These are phyloP conservation scores for Fusarium buxicola DNA, from an alignment of 2,329 filamentous ascomycete species.

Conservation along the genomic window DNA sequence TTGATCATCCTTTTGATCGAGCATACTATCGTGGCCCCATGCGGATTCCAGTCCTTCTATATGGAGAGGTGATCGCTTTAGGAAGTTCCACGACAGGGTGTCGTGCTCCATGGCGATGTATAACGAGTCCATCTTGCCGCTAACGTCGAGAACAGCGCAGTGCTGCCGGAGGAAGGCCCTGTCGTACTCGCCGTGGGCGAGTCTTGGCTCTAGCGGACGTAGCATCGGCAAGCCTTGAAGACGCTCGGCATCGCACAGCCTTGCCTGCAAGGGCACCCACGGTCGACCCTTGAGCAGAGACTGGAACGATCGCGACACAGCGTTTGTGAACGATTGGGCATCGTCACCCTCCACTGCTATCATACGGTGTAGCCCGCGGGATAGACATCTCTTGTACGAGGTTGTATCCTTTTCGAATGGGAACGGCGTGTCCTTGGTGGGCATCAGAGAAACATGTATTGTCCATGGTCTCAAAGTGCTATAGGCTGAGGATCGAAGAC, in stretches of 20 bases:
- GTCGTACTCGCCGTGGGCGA: constrained; percentile 60
- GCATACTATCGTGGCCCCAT: constrained; percentile 63
- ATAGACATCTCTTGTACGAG: constrained; percentile 70
- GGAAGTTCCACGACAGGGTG: constrained; percentile 66
- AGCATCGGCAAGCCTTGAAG: constrained; percentile 70
- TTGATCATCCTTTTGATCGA: constrained; percentile 56
- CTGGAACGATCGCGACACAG: constrained; percentile 63
- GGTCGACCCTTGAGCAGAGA: constrained; percentile 60
- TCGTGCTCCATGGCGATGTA: constrained; percentile 69
- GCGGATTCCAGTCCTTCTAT: constrained; percentile 65
- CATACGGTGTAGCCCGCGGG: constrained; percentile 69
- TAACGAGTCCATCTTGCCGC: constrained; percentile 67
- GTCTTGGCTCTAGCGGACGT: constrained; percentile 60
- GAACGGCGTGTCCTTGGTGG: constrained; percentile 64
- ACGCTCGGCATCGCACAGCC: constrained; percentile 66
- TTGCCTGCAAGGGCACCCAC: constrained; percentile 70
- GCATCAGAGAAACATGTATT: constrained; percentile 69
- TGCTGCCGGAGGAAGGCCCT: constrained; percentile 63
- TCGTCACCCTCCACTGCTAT: constrained; percentile 64
- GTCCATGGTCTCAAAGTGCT: constrained; percentile 61
- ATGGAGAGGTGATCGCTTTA: constrained; percentile 61
- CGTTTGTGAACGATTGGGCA: constrained; percentile 60
- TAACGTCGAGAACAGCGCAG: constrained; percentile 66
- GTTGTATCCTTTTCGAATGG: constrained; percentile 72
- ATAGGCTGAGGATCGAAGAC: constrained; percentile 13